phyloP scores from a whole-genome alignment of 306 rosid genomes.

The Rosa rugosa region DNA sequence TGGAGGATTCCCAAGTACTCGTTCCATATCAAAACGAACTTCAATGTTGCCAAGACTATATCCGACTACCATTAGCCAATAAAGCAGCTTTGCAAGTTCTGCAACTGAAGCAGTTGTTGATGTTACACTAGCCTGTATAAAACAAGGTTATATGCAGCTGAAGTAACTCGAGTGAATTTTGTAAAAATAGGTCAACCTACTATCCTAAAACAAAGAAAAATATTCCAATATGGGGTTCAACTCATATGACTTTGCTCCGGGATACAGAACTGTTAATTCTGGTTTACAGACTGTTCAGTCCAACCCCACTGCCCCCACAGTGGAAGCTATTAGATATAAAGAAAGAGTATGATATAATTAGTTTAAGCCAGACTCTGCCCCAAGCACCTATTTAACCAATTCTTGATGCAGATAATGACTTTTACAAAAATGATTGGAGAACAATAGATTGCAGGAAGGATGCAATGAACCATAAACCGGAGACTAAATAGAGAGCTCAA shows the following conservation, averaged over 20 bases:
- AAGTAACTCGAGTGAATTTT: neutral
- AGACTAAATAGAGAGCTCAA: neutral
- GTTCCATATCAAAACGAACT: conserved; percentile 94
- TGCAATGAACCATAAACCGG: neutral
- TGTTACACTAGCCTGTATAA: conserved; percentile 60
- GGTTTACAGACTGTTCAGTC: neutral
- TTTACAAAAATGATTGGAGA: neutral
- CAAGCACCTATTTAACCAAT: neutral
- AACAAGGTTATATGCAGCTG: neutral
- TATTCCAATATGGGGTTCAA: neutral
- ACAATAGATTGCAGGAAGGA: neutral
- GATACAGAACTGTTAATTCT: neutral
- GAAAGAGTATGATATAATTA: neutral
- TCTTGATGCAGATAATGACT: neutral
- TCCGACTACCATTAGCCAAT: conserved; percentile 96
- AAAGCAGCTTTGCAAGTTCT: conserved; percentile 85
- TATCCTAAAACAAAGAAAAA: neutral
- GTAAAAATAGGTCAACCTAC: neutral
- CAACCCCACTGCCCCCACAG: neutral
- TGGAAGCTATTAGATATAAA: neutral
- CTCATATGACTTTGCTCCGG: neutral
- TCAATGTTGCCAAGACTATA: conserved; percentile 93
- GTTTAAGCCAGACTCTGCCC: neutral
- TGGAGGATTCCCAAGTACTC: conserved; percentile 82
- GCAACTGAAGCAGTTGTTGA: conserved; percentile 81